Evolutionary conservation across 257 asterid species (phyloP).

Genomic region (Cynanchum wilfordii): DNA sequence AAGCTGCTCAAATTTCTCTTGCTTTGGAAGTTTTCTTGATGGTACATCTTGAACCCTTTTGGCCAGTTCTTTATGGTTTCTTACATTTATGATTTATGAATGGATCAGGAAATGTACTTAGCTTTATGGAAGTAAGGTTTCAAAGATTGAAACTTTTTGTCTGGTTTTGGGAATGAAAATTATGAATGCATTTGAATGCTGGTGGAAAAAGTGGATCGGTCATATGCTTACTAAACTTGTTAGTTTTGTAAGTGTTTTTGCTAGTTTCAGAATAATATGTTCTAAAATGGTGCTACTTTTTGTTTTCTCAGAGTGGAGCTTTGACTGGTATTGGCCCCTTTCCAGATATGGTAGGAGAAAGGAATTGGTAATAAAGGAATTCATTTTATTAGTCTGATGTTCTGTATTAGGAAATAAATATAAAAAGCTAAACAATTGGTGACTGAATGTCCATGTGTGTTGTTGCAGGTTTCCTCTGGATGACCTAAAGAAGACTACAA

Average conservation of each 20-base stretch:
- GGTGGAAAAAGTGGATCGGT: not conserved
- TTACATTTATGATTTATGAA: not conserved
- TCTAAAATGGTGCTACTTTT: not conserved
- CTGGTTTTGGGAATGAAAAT: not conserved
- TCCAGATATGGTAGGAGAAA: slow-evolving; percentile 14
- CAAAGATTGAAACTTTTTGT: not conserved
- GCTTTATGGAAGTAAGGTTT: not conserved
- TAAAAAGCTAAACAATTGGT: not conserved
- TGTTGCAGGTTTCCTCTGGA: slow-evolving; percentile 21
- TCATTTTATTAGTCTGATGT: not conserved
- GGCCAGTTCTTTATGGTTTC: not conserved
- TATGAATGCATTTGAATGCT: not conserved
- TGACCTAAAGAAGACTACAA: slow-evolving; percentile 6
- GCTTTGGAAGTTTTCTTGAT: slow-evolving; percentile 29
- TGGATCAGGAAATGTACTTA: not conserved
- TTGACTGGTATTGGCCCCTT: not conserved
- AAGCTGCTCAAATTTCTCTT: slow-evolving; percentile 25
- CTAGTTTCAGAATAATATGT: not conserved
- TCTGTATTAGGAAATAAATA: not conserved
- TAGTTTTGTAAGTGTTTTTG: not conserved
- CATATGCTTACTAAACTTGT: not conserved
- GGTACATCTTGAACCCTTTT: slow-evolving; percentile 32
- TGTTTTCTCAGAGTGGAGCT: slow-evolving; percentile 17
- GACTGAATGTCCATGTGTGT: slow-evolving; percentile 5
- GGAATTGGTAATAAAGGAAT: slow-evolving; percentile 8